Percentiles rank a stretch among this genome's conserved stretches.
These are phyloP conservation scores for Chenopodium suecicum DNA, from an alignment of 148 eudicot species.

Conservation along the genomic window DNA sequence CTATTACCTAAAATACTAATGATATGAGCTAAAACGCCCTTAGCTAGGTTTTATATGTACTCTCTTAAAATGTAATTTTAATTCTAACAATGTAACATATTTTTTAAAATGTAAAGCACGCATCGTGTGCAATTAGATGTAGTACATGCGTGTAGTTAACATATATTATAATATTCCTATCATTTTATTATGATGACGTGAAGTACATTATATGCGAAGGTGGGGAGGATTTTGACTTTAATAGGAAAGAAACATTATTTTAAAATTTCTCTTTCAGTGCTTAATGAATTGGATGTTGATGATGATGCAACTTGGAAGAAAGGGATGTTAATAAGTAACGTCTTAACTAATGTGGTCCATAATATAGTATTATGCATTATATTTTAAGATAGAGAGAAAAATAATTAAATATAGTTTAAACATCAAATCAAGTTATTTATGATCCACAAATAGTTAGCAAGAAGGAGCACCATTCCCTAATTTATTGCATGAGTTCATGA, in stretches of 20 bases:
- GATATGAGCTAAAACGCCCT: no score
- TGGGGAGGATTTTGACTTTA: conserved; percentile 21
- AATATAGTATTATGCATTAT: neutral
- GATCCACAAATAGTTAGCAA: neutral
- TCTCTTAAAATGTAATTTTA: no score
- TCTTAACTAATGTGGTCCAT: conserved; percentile 8
- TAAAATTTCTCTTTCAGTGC: neutral
- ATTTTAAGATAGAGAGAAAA: neutral
- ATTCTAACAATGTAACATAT: no score
- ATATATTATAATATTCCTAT: conserved; percentile 8
- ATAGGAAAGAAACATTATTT: conserved; percentile 6
- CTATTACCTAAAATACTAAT: no score
- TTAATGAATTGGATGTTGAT: conserved; percentile 16
- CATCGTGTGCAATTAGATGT: no score
- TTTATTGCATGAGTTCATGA: conserved; percentile 5
- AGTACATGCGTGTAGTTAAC: no score
- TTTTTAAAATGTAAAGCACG: no score
- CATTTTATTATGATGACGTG: conserved; percentile 11
- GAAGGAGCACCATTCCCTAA: conserved; percentile 7
- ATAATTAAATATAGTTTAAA: neutral
- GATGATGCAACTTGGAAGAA: conserved; percentile 9
- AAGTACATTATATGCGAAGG: conserved; percentile 18
- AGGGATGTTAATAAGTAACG: neutral
- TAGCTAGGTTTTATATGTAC: no score
- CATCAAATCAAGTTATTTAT: neutral